Evolutionary conservation across 805 yeast genomes (phyloP).

Genomic region (Saturnispora saitoi): DNA sequence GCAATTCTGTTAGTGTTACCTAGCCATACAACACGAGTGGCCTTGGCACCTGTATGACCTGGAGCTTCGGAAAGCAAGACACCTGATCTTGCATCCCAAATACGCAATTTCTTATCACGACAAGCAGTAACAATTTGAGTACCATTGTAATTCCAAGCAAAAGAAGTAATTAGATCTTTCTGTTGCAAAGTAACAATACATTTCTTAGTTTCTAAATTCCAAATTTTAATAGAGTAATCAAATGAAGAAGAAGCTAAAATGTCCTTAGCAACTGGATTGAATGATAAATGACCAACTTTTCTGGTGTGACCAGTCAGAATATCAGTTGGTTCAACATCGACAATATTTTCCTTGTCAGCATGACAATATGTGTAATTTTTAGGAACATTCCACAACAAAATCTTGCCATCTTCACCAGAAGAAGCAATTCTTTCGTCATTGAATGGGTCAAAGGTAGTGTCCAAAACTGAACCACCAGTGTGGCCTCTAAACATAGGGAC

Average conservation of each 20-base stretch:
- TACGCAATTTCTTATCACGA: slow-evolving; percentile 81
- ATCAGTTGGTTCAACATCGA: slow-evolving; percentile 64
- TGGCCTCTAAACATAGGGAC: slow-evolving; percentile 94
- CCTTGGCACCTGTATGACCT: slow-evolving; percentile 91
- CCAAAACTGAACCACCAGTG: slow-evolving; percentile 90
- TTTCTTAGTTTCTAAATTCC: slow-evolving; percentile 78
- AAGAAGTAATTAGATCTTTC: slow-evolving; percentile 86
- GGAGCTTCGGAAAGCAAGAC: slow-evolving; percentile 71
- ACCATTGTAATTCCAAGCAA: slow-evolving; percentile 87
- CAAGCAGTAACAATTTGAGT: slow-evolving; percentile 78
- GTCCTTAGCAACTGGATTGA: slow-evolving; percentile 81
- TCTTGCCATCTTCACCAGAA: slow-evolving; percentile 71
- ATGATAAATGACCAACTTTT: slow-evolving; percentile 87
- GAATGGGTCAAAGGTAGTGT: slow-evolving; percentile 93
- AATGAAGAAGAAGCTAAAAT: slow-evolving; percentile 84
- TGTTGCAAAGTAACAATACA: slow-evolving; percentile 69
- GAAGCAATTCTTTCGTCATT: slow-evolving; percentile 67
- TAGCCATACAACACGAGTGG: slow-evolving; percentile 81
- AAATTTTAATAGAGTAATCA: slow-evolving; percentile 84
- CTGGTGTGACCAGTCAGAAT: slow-evolving; percentile 78
- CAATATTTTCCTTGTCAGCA: slow-evolving; percentile 42
- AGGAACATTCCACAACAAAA: slow-evolving; percentile 85
- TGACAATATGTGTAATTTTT: slow-evolving; percentile 63
- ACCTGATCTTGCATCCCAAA: slow-evolving; percentile 84
- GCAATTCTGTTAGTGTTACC: slow-evolving; percentile 78